Evolutionary conservation across 495 filamentous ascomycete species (phyloP).

Genomic region (Collariella sp.): DNA sequence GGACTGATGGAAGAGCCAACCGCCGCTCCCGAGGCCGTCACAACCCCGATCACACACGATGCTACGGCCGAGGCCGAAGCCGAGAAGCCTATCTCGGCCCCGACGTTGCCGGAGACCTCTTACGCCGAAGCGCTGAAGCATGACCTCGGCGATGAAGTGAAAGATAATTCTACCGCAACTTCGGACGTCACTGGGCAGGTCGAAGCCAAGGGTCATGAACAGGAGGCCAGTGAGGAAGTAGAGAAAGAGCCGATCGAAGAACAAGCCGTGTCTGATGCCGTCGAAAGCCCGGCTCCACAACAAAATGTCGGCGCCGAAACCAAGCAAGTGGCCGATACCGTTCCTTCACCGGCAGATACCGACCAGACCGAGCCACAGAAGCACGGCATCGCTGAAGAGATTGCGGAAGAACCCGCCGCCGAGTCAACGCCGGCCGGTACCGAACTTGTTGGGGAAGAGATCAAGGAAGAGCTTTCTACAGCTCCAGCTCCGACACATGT

Average conservation of each 20-base stretch:
- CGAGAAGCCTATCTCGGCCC: no score
- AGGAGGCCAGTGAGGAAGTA: neutral
- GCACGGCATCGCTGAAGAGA: no score
- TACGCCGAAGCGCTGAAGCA: neutral
- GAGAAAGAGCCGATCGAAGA: neutral
- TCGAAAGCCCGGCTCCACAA: neutral
- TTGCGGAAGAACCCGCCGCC: no score
- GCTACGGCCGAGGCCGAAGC: neutral
- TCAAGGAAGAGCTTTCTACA: no score
- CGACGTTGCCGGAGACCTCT: neutral
- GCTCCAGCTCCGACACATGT: no score
- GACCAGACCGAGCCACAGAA: no score
- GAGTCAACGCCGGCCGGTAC: neutral
- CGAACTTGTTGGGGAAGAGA: no score
- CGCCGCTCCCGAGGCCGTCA: neutral
- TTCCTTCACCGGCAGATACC: neutral
- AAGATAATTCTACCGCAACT: neutral
- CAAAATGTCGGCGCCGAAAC: neutral
- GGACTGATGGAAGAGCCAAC: neutral
- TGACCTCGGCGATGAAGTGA: neutral
- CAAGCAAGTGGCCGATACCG: neutral
- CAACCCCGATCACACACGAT: neutral
- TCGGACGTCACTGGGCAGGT: neutral
- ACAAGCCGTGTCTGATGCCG: neutral
- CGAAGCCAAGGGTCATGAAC: no score